phyloP scores from a whole-genome alignment of 169 alveolate species.

The Miamiensis avidus region DNA sequence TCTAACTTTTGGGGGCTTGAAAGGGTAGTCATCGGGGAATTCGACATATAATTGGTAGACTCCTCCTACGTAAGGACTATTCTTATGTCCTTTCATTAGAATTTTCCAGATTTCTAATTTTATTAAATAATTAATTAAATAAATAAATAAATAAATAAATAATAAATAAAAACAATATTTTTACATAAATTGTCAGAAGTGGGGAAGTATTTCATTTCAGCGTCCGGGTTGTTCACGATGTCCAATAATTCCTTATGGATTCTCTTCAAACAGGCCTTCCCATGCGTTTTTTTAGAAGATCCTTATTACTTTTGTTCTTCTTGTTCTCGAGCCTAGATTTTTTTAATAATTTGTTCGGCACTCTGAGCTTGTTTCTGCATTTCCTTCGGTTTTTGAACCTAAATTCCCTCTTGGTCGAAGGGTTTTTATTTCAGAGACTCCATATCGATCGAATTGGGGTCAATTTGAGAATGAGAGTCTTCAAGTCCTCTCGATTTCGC shows the following conservation, averaged over 20 bases:
- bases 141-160: too few species aligned
- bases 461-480: background rate
- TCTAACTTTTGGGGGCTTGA: slow-evolving; percentile 56
- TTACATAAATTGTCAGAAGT: background rate
- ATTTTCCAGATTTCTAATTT: slow-evolving; percentile 95
- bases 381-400: slow-evolving; percentile 16
- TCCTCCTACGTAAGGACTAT: slow-evolving; percentile 96
- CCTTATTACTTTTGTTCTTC: background rate
- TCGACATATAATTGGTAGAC: slow-evolving; percentile 63
- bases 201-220: background rate
- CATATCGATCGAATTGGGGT: background rate
- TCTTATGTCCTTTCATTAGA: slow-evolving; percentile 96
- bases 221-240: background rate
- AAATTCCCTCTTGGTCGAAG: slow-evolving; percentile 22
- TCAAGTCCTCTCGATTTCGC: slow-evolving; percentile 18
- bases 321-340: slow-evolving; percentile 12
- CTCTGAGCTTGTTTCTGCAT: slow-evolving; percentile 8
- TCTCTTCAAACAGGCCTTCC: background rate
- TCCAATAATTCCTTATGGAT: background rate
- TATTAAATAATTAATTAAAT: too few species aligned
- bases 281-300: background rate
- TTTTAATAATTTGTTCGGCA: slow-evolving; percentile 3
- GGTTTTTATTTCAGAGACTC: background rate
- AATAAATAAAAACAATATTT: too few species aligned
- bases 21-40: slow-evolving; percentile 59